Percentiles rank a stretch among this genome's conserved stretches.
These are phyloP conservation scores for Arthrobotrys conoides DNA, from an alignment of 2,329 filamentous ascomycete species.

Conservation along the genomic window DNA sequence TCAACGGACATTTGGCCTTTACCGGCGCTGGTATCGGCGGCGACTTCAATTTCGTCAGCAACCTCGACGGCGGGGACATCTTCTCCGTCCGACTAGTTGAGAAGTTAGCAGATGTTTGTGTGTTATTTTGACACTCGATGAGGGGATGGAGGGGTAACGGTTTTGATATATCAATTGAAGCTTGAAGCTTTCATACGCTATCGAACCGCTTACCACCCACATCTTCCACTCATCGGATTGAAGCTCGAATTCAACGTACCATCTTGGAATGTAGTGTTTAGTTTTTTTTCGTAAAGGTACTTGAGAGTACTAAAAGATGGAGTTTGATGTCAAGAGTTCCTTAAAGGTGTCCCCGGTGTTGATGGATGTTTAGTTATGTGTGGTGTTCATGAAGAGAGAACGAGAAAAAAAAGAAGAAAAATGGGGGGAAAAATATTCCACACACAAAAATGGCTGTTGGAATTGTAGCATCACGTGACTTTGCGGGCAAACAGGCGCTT, in stretches of 20 bases:
- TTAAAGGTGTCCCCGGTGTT: conserved; percentile 60
- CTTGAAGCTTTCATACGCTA: conserved; percentile 1
- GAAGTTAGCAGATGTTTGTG: not conserved
- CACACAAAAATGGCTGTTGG: conserved; percentile 32
- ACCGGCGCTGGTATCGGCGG: conserved; percentile 82
- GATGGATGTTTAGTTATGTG: conserved; percentile 19
- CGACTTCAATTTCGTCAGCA: conserved; percentile 92
- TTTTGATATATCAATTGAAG: conserved; percentile 22
- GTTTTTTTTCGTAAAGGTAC: conserved; percentile 27
- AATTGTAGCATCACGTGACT: conserved; percentile 36
- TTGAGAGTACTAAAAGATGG: conserved; percentile 19
- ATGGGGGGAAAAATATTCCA: conserved; percentile 38
- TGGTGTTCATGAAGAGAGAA: conserved; percentile 49
- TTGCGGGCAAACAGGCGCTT: not conserved
- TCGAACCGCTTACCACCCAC: conserved; percentile 12
- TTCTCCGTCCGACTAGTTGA: conserved; percentile 97
- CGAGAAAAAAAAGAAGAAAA: conserved; percentile 29
- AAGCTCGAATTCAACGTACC: conserved; percentile 29
- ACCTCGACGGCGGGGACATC: conserved; percentile 88
- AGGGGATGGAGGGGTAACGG: not conserved
- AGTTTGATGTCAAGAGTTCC: conserved; percentile 60
- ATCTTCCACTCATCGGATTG: not conserved
- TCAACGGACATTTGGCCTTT: conserved; percentile 98
- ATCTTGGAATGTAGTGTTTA: conserved; percentile 44
- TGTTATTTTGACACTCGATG: not conserved